Percentiles rank a stretch among this genome's conserved stretches.
phyloP scores from a whole-genome alignment of 306 rosid species.

The Cicer yamashitae region DNA sequence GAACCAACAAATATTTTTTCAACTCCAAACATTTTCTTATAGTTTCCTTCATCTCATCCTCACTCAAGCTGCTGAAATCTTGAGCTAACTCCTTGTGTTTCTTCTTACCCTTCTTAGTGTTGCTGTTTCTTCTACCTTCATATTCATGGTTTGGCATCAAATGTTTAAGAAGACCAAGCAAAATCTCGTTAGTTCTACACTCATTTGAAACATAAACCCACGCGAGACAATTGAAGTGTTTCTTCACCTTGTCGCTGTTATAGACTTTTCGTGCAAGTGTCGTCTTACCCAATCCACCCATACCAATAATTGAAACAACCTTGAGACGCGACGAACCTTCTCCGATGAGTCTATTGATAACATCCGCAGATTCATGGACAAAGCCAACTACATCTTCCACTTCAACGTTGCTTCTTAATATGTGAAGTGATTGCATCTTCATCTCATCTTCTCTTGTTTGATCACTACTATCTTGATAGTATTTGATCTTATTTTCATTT shows the following conservation, averaged over 20 bases:
- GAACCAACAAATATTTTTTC: not conserved
- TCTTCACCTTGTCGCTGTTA: not conserved
- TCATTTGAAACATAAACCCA: conserved; percentile 27
- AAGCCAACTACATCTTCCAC: conserved; percentile 14
- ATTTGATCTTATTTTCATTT: conserved; percentile 9
- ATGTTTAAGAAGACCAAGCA: not conserved
- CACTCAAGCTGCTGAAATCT: not conserved
- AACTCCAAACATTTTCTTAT: not conserved
- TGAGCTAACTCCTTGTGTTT: not conserved
- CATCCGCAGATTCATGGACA: not conserved
- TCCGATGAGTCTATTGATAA: not conserved
- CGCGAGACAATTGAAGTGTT: not conserved
- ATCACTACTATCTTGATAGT: not conserved
- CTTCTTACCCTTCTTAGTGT: not conserved
- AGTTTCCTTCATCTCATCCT: not conserved
- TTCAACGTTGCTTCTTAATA: conserved; percentile 9
- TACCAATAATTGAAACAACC: conserved; percentile 22
- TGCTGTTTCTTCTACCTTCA: not conserved
- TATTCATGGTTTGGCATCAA: not conserved
- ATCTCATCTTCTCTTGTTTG: not conserved
- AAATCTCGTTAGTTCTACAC: not conserved
- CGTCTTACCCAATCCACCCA: conserved; percentile 26
- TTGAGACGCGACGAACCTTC: not conserved
- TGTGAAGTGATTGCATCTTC: not conserved
- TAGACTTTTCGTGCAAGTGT: conserved; percentile 12